These are phyloP conservation scores for Phytophthora ohioensis DNA, from an alignment of 352 stramenopile species.

Conservation along the genomic window DNA sequence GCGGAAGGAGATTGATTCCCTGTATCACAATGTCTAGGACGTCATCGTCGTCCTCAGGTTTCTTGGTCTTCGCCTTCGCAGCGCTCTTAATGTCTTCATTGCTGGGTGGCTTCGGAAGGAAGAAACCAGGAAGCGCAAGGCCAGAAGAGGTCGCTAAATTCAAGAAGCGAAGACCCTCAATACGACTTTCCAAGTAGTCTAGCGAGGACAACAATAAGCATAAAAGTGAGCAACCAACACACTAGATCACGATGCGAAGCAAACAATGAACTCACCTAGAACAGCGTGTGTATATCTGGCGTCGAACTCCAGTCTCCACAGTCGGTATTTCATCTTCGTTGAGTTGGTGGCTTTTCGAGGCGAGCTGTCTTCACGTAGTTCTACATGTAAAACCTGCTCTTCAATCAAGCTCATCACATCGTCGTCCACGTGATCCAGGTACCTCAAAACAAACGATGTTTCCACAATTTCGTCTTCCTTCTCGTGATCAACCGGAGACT, in stretches of 20 bases:
- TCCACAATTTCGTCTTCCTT: constrained; percentile 37
- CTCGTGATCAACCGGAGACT: constrained; percentile 7
- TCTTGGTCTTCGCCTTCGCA: constrained; percentile 9
- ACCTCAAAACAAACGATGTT: constrained; percentile 73
- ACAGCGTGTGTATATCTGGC: constrained; percentile 64
- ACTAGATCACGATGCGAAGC: neutral
- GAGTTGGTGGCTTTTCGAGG: constrained; percentile 21
- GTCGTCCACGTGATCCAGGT: constrained; percentile 63
- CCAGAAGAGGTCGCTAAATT: constrained; percentile 45
- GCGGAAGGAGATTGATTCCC: constrained; percentile 48
- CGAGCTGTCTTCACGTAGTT: constrained; percentile 4
- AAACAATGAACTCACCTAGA: constrained; percentile 48
- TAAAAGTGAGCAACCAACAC: constrained; percentile 9
- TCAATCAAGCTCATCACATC: constrained; percentile 41
- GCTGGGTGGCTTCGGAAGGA: constrained; percentile 49
- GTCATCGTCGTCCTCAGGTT: constrained; percentile 10
- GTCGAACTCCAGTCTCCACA: constrained; percentile 87
- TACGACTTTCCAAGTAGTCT: constrained; percentile 57
- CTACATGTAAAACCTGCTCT: constrained; percentile 24
- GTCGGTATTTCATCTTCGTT: constrained; percentile 35
- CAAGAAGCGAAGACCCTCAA: constrained; percentile 58
- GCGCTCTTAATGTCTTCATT: constrained; percentile 28
- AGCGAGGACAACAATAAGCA: constrained; percentile 1
- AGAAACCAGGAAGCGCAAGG: constrained; percentile 68
- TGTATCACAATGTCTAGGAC: constrained; percentile 47